Percentiles rank a stretch among this genome's conserved stretches.
Conservation (phyloP, 108 stramenopile species). For the Cylindrotheca closterium region DNA sequence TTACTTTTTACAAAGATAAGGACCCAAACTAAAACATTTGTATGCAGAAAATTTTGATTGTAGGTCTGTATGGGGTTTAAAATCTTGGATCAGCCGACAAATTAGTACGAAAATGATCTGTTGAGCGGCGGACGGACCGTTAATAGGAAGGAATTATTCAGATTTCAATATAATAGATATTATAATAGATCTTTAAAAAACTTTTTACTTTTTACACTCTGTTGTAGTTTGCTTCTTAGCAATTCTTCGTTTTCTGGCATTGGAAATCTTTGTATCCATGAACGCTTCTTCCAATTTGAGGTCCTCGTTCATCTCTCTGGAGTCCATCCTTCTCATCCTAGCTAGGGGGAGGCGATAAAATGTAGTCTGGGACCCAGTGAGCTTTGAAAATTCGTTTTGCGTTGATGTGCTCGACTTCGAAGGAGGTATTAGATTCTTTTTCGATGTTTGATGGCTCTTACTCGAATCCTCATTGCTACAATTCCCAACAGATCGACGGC, state of each 20-base stretch:
- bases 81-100: too few species aligned
- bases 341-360: conserved; percentile 8
- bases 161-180: not conserved
- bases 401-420: not conserved
- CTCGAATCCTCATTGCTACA: not conserved
- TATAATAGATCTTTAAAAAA: not conserved
- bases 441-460: not conserved
- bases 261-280: conserved; percentile 51
- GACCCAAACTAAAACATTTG: too few species aligned
- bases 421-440: not conserved
- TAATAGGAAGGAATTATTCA: not conserved
- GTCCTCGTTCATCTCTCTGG: conserved; percentile 45
- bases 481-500: not conserved
- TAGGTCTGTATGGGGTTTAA: too few species aligned
- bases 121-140: too few species aligned
- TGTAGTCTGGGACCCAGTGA: conserved; percentile 4
- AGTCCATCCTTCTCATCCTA: conserved; percentile 13
- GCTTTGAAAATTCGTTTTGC: conserved; percentile 18
- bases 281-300: conserved; percentile 55
- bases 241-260: conserved; percentile 1
- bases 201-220: not conserved
- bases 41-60: too few species aligned
- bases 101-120: too few species aligned
- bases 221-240: not conserved
- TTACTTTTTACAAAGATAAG: too few species aligned